Evolutionary conservation across 768 basidiomycete genomes (phyloP).

Genomic region (Pleurotus eryngii): DNA sequence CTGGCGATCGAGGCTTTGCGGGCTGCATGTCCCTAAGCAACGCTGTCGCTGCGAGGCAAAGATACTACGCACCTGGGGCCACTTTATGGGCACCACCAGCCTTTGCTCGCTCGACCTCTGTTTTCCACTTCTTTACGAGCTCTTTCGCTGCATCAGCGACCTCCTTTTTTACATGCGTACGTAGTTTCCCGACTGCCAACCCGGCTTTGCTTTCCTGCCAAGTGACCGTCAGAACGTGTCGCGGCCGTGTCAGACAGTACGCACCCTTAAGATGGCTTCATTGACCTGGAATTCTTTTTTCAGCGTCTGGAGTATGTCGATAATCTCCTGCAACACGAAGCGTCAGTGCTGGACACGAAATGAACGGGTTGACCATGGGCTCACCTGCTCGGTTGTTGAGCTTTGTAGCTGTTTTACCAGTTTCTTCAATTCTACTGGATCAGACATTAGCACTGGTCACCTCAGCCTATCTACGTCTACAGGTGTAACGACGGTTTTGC

Average conservation of each 20-base stretch:
- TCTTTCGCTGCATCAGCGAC: conserved; percentile 86
- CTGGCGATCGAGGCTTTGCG: conserved; percentile 30
- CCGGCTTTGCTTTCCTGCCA: conserved; percentile 87
- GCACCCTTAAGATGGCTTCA: conserved; percentile 71
- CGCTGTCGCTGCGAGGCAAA: background rate
- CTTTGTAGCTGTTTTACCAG: conserved; percentile 78
- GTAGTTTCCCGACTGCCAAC: conserved; percentile 87
- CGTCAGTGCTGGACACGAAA: conserved; percentile 27
- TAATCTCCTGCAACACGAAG: conserved; percentile 49
- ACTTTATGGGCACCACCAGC: conserved; percentile 13
- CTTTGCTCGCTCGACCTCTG: conserved; percentile 73
- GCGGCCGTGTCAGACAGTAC: conserved; percentile 39
- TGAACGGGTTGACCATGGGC: conserved; percentile 34
- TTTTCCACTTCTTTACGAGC: conserved; percentile 90
- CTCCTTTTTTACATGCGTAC: conserved; percentile 66
- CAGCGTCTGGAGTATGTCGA: conserved; percentile 55
- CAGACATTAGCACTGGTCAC: conserved; percentile 35
- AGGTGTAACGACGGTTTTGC: background rate
- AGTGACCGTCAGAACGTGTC: conserved; percentile 17
- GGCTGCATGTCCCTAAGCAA: conserved; percentile 10
- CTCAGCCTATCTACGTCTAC: background rate
- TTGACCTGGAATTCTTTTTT: conserved; percentile 69
- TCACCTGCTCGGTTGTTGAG: conserved; percentile 53
- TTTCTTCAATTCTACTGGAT: conserved; percentile 68
- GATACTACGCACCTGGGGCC: conserved; percentile 32